Percentiles rank a stretch among this genome's conserved stretches.
These are phyloP conservation scores for Fusarium dlaminii DNA, from an alignment of 2,329 filamentous ascomycete species.

Conservation along the genomic window DNA sequence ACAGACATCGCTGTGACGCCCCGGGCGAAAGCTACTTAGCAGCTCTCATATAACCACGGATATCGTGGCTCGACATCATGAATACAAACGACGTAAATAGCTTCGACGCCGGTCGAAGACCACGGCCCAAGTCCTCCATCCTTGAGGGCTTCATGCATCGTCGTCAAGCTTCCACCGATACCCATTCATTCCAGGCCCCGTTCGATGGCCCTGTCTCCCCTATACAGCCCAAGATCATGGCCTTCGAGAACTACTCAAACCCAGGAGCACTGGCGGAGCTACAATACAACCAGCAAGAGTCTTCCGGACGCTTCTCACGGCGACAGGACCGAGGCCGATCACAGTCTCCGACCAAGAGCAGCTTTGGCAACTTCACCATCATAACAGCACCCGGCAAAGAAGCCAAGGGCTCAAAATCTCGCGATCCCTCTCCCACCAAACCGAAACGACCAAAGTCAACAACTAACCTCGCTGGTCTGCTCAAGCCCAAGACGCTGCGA, in stretches of 20 bases:
- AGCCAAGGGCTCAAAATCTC: slow-evolving; percentile 52
- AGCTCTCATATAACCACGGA: slow-evolving; percentile 18
- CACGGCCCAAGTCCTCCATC: slow-evolving; percentile 60
- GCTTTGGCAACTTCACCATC: slow-evolving; percentile 52
- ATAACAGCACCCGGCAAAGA: slow-evolving; percentile 54
- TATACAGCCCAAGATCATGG: slow-evolving; percentile 42
- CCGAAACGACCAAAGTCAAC: slow-evolving; percentile 84
- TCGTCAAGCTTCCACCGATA: slow-evolving; percentile 57
- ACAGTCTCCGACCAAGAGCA: slow-evolving; percentile 57
- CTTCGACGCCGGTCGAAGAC: slow-evolving; percentile 45
- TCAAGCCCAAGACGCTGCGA: slow-evolving; percentile 79
- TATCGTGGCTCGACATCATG: slow-evolving; percentile 13
- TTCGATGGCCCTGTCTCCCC: slow-evolving; percentile 39
- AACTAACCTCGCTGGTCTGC: slow-evolving; percentile 80
- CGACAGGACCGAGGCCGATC: slow-evolving; percentile 51
- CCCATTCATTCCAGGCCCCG: slow-evolving; percentile 45
- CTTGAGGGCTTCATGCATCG: slow-evolving; percentile 61
- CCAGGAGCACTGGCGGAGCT: slow-evolving; percentile 64
- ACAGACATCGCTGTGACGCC: background rate
- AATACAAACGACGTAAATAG: slow-evolving; percentile 15
- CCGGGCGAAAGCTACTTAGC: background rate
- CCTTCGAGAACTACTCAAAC: slow-evolving; percentile 50
- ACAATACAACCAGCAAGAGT: slow-evolving; percentile 63
- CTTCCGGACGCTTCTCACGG: slow-evolving; percentile 51
- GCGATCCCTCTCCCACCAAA: slow-evolving; percentile 65